Conservation (phyloP, 345 rosid species). For the Pseudoturritis turrita region DNA sequence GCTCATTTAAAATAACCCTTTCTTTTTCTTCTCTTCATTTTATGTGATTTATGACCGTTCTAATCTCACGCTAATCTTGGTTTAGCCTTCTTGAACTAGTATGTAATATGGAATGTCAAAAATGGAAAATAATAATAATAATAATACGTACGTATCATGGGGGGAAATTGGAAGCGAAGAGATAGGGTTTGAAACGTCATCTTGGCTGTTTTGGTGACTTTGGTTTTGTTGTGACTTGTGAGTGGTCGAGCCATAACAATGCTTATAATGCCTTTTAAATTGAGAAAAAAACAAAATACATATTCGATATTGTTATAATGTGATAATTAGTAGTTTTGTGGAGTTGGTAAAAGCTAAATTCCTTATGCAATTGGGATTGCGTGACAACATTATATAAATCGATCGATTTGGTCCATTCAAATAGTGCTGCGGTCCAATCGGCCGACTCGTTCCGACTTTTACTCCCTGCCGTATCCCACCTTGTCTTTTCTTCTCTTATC, state of each 20-base stretch:
- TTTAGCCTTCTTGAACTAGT: background rate
- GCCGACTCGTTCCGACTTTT: conserved; percentile 20
- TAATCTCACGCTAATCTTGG: background rate
- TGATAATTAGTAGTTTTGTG: background rate
- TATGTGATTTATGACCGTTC: background rate
- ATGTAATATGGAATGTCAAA: background rate
- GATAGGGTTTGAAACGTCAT: background rate
- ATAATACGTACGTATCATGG: background rate
- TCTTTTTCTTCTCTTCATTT: background rate
- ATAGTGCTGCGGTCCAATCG: conserved; percentile 30
- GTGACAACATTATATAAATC: conserved; percentile 7
- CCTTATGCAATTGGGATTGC: background rate
- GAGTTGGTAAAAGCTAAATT: conserved; percentile 3
- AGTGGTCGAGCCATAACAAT: background rate
- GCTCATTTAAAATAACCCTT: background rate
- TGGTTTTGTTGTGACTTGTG: background rate
- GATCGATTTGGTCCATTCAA: conserved; percentile 9
- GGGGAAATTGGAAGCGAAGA: background rate
- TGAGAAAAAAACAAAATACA: background rate
- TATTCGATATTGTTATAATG: background rate
- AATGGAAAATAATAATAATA: background rate
- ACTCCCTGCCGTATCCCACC: conserved; percentile 20
- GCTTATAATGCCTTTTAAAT: background rate
- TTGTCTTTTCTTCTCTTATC: conserved; percentile 12
- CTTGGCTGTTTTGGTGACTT: background rate